Conservation (phyloP, 208 protist species). For the Kentomonas sorsogonicus region DNA sequence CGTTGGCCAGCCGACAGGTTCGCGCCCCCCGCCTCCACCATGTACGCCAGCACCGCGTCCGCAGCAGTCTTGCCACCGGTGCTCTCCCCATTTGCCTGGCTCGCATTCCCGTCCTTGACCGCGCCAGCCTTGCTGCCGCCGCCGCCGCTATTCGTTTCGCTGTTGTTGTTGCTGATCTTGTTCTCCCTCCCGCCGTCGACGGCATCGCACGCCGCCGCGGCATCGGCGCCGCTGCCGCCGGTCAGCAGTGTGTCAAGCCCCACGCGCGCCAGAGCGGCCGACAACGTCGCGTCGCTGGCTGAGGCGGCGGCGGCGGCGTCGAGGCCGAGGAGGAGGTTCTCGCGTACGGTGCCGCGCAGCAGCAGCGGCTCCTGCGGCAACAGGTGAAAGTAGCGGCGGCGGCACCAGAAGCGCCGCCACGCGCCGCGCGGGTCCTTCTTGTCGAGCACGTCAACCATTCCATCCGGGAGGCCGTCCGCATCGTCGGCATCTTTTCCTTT, state of each 20-base stretch:
- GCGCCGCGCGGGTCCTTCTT: conserved; percentile 11
- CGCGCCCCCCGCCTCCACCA: conserved; percentile 54
- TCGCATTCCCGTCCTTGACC: neutral
- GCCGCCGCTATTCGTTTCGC: too few species aligned
- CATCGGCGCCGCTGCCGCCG: conserved; percentile 6
- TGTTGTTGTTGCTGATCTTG: too few species aligned
- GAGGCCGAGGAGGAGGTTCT: too few species aligned
- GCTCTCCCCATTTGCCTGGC: too few species aligned
- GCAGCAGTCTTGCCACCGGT: too few species aligned
- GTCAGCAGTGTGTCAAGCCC: conserved; percentile 5
- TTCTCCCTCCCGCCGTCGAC: too few species aligned
- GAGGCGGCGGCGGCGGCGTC: too few species aligned
- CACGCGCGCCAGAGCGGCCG: too few species aligned
- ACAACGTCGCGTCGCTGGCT: too few species aligned
- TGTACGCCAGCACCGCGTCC: conserved; percentile 31
- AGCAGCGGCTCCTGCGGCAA: conserved; percentile 98
- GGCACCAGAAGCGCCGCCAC: conserved; percentile 56
- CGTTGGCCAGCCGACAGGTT: conserved; percentile 94
- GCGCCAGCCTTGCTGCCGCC: too few species aligned
- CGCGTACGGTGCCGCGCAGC: conserved; percentile 91
- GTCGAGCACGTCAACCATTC: conserved; percentile 10
- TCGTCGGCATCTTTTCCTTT: neutral
- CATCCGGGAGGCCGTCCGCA: too few species aligned
- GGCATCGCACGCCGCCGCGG: too few species aligned
- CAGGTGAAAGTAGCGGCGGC: conserved; percentile 87